A percentile compares a stretch with the other conserved stretches of the same genome.
Conservation (phyloP, 108 stramenopile species). For the Pelagomonas calceolata region DNA sequence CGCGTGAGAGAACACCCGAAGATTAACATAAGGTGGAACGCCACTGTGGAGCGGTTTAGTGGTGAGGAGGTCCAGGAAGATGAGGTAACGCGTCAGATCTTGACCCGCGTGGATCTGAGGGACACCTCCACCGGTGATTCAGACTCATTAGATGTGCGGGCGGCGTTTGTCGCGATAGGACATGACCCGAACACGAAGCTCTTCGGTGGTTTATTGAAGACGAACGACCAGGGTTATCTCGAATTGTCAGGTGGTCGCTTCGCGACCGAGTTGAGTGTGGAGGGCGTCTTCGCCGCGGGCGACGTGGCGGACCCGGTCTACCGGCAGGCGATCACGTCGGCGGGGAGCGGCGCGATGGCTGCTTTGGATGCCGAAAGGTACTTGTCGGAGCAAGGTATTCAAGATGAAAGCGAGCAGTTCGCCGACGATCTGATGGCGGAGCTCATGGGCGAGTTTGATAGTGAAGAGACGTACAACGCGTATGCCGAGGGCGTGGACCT, state of each 20-base stretch:
- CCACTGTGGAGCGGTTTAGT: conserved; percentile 53
- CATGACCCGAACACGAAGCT: conserved; percentile 79
- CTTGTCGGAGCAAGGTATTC: conserved; percentile 73
- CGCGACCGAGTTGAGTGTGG: conserved; percentile 66
- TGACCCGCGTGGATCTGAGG: conserved; percentile 57
- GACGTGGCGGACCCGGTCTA: conserved; percentile 85
- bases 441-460: conserved; percentile 15
- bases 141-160: conserved; percentile 42
- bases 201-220: conserved; percentile 63
- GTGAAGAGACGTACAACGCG: too few species aligned
- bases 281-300: conserved; percentile 87
- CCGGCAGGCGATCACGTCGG: conserved; percentile 85
- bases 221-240: conserved; percentile 73
- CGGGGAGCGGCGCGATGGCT: conserved; percentile 84
- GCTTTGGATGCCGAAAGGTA: conserved; percentile 89
- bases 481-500: too few species aligned
- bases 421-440: conserved; percentile 72
- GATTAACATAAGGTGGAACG: conserved; percentile 72
- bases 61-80: conserved; percentile 43
- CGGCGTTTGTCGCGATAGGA: conserved; percentile 89
- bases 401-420: conserved; percentile 60
- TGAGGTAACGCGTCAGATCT: conserved; percentile 34
- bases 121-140: conserved; percentile 52
- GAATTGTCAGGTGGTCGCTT: conserved; percentile 26
- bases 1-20: conserved; percentile 67